Percentiles rank a stretch among this genome's conserved stretches.
Evolutionary conservation across 257 asterid genomes (phyloP).

Genomic region (Orobanche coerulescens): DNA sequence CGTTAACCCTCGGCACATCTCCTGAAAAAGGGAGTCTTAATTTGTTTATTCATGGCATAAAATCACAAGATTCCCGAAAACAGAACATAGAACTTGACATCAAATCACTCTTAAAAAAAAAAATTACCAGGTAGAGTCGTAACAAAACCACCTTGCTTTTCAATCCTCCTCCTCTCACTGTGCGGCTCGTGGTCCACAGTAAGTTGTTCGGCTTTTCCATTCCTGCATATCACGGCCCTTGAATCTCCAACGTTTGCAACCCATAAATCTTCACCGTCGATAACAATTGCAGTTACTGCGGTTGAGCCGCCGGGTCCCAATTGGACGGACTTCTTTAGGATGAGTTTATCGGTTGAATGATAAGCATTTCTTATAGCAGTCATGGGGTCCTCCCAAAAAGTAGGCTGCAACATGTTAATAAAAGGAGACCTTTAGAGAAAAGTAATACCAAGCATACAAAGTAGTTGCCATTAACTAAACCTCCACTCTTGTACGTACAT

Average conservation of each 20-base stretch:
- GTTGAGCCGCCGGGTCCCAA: constrained; percentile 87
- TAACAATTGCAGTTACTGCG: constrained; percentile 72
- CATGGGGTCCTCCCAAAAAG: constrained; percentile 62
- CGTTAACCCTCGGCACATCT: constrained; percentile 81
- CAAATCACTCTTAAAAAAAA: neutral
- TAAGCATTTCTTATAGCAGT: constrained; percentile 59
- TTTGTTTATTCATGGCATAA: constrained; percentile 20
- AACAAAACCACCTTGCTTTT: constrained; percentile 72
- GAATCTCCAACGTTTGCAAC: constrained; percentile 77
- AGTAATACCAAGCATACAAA: neutral
- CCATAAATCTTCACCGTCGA: constrained; percentile 75
- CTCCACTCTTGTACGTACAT: neutral
- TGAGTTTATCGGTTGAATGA: constrained; percentile 42
- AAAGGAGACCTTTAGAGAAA: constrained; percentile 5
- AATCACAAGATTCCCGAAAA: constrained; percentile 17
- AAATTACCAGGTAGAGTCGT: constrained; percentile 62
- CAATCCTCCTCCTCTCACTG: constrained; percentile 52
- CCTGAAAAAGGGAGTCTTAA: constrained; percentile 38
- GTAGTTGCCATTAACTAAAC: neutral
- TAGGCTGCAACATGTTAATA: constrained; percentile 42
- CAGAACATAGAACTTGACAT: neutral
- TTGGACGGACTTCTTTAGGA: constrained; percentile 58
- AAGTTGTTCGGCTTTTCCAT: constrained; percentile 51
- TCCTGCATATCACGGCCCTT: constrained; percentile 61
- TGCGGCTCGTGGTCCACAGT: constrained; percentile 80